phyloP scores from a whole-genome alignment of 331 rosid genomes.

The Arachis monticola region DNA sequence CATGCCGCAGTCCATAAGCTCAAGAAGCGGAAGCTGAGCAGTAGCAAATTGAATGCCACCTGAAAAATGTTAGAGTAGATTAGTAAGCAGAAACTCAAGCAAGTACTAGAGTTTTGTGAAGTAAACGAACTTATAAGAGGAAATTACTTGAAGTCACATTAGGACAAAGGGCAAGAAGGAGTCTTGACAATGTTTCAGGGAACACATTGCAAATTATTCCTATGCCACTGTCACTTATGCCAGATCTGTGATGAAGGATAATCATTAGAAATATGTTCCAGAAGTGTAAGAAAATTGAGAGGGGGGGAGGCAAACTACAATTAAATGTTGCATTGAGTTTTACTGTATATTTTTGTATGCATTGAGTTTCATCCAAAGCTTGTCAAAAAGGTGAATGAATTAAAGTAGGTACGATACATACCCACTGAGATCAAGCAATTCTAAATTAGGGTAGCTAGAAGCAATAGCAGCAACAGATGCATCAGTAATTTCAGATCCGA shows the following conservation, averaged over 20 bases:
- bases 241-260: conserved; percentile 64
- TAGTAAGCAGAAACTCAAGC: conserved; percentile 23
- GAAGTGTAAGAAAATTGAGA: background rate
- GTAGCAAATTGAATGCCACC: conserved; percentile 97
- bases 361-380: conserved; percentile 4
- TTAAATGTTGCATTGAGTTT: background rate
- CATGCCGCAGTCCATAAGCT: conserved; percentile 99
- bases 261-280: conserved; percentile 25
- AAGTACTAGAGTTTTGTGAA: conserved; percentile 26
- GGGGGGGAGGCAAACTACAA: conserved; percentile 22
- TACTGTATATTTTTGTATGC: background rate
- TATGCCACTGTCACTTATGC: conserved; percentile 91
- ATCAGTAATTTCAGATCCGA: conserved; percentile 89
- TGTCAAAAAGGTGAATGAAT: conserved; percentile 25
- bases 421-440: conserved; percentile 96
- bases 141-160: conserved; percentile 89
- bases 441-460: conserved; percentile 76
- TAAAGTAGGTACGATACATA: conserved; percentile 45
- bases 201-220: conserved; percentile 93
- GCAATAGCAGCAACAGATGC: conserved; percentile 98
- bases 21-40: conserved; percentile 88
- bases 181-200: conserved; percentile 77
- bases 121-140: conserved; percentile 25
- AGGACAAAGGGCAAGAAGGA: conserved; percentile 95
- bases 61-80: conserved; percentile 44